These are phyloP conservation scores for Heritiera littoralis DNA, from an alignment of 345 rosid genomes.

Conservation along the genomic window DNA sequence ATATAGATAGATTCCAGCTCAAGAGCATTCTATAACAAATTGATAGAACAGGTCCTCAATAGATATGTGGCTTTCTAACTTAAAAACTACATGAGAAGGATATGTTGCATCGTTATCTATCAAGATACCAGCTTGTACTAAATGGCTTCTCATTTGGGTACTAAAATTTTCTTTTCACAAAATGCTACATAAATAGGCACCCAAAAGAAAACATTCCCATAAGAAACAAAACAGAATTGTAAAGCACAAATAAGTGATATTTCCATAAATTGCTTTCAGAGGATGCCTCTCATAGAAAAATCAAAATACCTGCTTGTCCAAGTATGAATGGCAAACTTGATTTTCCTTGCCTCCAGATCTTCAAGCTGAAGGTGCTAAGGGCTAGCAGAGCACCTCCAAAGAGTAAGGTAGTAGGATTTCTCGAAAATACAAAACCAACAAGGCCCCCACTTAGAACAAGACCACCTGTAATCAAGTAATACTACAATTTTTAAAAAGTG, in stretches of 20 bases:
- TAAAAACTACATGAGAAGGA: not conserved
- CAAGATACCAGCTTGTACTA: not conserved
- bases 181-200: not conserved
- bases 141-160: conserved; percentile 2
- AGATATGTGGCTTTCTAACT: not conserved
- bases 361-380: conserved; percentile 77
- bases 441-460: conserved; percentile 70
- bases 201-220: conserved; percentile 3
- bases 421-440: conserved; percentile 68
- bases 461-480: conserved; percentile 50
- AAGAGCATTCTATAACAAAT: not conserved
- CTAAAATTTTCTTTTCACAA: not conserved
- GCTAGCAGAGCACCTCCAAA: conserved; percentile 87
- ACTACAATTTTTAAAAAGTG: conserved; percentile 12
- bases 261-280: not conserved
- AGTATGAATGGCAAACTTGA: conserved; percentile 85
- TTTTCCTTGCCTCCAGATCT: conserved; percentile 87
- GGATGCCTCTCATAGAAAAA: conserved; percentile 11
- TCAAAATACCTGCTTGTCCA: conserved; percentile 81
- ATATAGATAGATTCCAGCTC: not conserved
- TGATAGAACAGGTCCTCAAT: not conserved
- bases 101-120: not conserved
- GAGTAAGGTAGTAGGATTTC: conserved; percentile 57
- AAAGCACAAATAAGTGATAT: not conserved
- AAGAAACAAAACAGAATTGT: not conserved